phyloP scores from a whole-genome alignment of 2,329 filamentous ascomycete genomes.

The Trichoderma gracile region DNA sequence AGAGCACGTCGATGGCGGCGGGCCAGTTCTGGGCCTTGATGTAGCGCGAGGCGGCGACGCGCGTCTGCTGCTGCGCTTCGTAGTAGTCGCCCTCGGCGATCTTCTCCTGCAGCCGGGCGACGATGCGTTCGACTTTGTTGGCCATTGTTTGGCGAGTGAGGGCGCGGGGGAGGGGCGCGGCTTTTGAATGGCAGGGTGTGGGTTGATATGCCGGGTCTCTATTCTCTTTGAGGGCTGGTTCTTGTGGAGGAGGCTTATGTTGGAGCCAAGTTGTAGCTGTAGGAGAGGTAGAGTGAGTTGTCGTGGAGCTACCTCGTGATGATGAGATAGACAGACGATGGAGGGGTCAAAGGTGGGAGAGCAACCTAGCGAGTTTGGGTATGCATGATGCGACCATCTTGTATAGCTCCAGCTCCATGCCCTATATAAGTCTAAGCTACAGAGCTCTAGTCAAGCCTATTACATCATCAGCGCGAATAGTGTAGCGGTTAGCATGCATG shows the following conservation, averaged over 20 bases:
- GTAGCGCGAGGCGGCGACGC: constrained; percentile 91
- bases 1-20: constrained; percentile 84
- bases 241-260: too few relatives aligned
- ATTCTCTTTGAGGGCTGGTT: background rate
- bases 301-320: constrained; percentile 3
- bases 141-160: constrained; percentile 36
- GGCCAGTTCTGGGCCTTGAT: constrained; percentile 83
- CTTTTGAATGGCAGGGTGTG: background rate
- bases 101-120: constrained; percentile 73
- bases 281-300: background rate
- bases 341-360: constrained; percentile 20
- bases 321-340: constrained; percentile 13
- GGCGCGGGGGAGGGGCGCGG: background rate
- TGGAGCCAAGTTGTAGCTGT: background rate
- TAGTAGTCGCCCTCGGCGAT: constrained; percentile 93
- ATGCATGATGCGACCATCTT: background rate
- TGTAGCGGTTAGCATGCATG: constrained; percentile 45
- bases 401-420: background rate
- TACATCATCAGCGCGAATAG: constrained; percentile 36
- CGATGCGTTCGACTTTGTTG: constrained; percentile 51
- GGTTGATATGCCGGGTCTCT: background rate
- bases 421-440: background rate
- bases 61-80: constrained; percentile 97
- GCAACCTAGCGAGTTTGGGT: constrained; percentile 12
- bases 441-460: background rate